These are phyloP conservation scores for Hydnomerulius pinastri DNA, from an alignment of 768 basidiomycete species.

Conservation along the genomic window DNA sequence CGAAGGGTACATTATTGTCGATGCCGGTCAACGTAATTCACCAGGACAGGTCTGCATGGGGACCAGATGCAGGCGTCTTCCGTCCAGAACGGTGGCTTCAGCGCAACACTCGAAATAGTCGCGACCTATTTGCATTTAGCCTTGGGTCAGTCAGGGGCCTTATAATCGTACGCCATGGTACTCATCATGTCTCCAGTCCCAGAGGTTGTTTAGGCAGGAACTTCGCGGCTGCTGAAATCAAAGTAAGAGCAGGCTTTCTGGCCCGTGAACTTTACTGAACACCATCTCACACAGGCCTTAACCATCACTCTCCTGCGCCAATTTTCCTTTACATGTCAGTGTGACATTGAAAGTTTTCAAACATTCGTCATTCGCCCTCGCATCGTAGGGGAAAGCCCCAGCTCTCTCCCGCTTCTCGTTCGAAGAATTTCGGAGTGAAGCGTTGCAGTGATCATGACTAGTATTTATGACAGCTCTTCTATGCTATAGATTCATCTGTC, in stretches of 20 bases:
- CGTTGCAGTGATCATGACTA: not conserved
- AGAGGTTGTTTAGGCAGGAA: slow-evolving; percentile 60
- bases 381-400: slow-evolving; percentile 50
- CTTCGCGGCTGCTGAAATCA: slow-evolving; percentile 62
- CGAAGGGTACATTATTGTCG: slow-evolving; percentile 55
- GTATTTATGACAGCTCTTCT: not conserved
- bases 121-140: slow-evolving; percentile 58
- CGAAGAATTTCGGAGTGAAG: slow-evolving; percentile 28
- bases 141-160: slow-evolving; percentile 45
- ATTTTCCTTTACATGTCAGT: slow-evolving; percentile 52
- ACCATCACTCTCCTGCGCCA: slow-evolving; percentile 52
- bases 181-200: slow-evolving; percentile 41
- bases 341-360: slow-evolving; percentile 62
- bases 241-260: slow-evolving; percentile 40
- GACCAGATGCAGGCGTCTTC: slow-evolving; percentile 56
- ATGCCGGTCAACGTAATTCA: slow-evolving; percentile 63
- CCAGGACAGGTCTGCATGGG: slow-evolving; percentile 56
- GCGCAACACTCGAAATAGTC: slow-evolving; percentile 36
- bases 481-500: no score
- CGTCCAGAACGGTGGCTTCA: slow-evolving; percentile 66
- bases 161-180: slow-evolving; percentile 2
- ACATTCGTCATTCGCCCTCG: slow-evolving; percentile 67
- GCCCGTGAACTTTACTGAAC: slow-evolving; percentile 7
- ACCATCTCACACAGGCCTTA: slow-evolving; percentile 33
- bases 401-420: slow-evolving; percentile 58